Evolutionary conservation across 164 flowering plant genomes (phyloP).

Genomic region (Aristolochia californica): DNA sequence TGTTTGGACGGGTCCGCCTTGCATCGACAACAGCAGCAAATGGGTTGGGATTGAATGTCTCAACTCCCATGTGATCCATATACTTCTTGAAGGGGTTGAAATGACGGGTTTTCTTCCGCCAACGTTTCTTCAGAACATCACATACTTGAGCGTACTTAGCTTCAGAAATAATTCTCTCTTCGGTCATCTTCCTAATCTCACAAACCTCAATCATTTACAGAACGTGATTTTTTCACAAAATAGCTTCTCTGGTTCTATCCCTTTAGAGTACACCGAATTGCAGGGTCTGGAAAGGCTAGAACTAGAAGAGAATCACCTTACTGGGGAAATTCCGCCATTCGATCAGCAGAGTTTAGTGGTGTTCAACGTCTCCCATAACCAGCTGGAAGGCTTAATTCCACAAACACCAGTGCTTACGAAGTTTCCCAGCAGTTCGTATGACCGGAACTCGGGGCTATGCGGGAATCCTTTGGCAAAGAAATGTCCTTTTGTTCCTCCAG

Average conservation of each 20-base stretch:
- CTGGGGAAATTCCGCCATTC: slow-evolving; percentile 10
- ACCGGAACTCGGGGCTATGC: slow-evolving; percentile 34
- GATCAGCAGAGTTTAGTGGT: slow-evolving; percentile 5
- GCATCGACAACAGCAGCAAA: slow-evolving; percentile 2
- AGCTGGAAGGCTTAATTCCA: slow-evolving; percentile 12
- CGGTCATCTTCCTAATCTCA: slow-evolving; percentile 10
- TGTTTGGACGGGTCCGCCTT: slow-evolving; percentile 13
- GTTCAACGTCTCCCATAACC: slow-evolving; percentile 12
- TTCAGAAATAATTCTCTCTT: slow-evolving; percentile 10
- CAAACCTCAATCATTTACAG: slow-evolving; percentile 1
- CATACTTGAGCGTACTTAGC: slow-evolving; percentile 5
- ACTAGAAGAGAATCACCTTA: slow-evolving; percentile 7
- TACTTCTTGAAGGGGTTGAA: slow-evolving; percentile 13
- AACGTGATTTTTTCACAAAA: slow-evolving; percentile 5
- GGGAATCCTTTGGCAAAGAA: slow-evolving; percentile 26
- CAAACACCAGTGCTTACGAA: slow-evolving; percentile 20
- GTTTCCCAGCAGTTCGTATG: slow-evolving; percentile 30
- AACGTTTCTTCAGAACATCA: slow-evolving; percentile 3
- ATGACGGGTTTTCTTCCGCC: slow-evolving; percentile 10
- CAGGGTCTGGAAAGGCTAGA: slow-evolving; percentile 7
- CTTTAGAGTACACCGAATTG: slow-evolving; percentile 1
- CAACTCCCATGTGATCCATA: slow-evolving; percentile 7
- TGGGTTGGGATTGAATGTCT: slow-evolving; percentile 12
- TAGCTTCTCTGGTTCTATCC: slow-evolving; percentile 11
- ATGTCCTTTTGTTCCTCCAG: slow-evolving; percentile 25